Evolutionary conservation across 768 basidiomycete genomes (phyloP).

Genomic region (Gymnopilus dilepis): DNA sequence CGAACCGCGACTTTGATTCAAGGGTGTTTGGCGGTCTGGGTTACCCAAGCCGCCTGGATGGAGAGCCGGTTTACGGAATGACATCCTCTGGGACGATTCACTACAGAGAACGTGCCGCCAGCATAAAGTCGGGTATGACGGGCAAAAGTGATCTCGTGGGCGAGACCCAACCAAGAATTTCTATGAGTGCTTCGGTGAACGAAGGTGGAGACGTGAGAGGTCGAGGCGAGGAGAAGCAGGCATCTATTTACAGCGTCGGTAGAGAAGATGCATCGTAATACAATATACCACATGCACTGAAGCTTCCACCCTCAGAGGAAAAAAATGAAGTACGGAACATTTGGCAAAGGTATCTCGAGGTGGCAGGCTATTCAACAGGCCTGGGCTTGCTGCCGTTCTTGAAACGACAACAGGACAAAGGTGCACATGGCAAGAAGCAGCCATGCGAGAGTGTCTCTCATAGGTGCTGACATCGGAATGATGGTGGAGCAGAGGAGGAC

Average conservation of each 20-base stretch:
- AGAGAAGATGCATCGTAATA: background rate
- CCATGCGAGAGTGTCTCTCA: no score
- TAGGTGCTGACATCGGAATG: no score
- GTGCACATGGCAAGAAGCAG: no score
- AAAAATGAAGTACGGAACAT: background rate
- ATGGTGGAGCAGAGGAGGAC: no score
- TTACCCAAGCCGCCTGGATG: background rate
- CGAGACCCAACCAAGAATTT: background rate
- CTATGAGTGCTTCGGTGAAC: background rate
- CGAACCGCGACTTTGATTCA: no score
- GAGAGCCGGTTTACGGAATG: background rate
- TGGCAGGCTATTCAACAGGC: no score
- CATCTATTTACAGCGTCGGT: constrained; percentile 6
- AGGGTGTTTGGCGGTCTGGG: no score
- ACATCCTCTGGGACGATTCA: constrained; percentile 3
- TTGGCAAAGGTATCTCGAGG: no score
- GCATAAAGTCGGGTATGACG: constrained; percentile 2
- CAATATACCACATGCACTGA: background rate
- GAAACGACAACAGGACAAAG: no score
- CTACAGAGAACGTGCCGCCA: constrained; percentile 1
- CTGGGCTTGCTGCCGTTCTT: no score
- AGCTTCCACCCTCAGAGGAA: no score
- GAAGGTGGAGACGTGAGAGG: background rate
- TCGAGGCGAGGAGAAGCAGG: background rate
- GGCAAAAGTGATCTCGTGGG: constrained; percentile 8